Conservation (phyloP, 139 green algal species). For the Raphidocelis subcapitata region DNA sequence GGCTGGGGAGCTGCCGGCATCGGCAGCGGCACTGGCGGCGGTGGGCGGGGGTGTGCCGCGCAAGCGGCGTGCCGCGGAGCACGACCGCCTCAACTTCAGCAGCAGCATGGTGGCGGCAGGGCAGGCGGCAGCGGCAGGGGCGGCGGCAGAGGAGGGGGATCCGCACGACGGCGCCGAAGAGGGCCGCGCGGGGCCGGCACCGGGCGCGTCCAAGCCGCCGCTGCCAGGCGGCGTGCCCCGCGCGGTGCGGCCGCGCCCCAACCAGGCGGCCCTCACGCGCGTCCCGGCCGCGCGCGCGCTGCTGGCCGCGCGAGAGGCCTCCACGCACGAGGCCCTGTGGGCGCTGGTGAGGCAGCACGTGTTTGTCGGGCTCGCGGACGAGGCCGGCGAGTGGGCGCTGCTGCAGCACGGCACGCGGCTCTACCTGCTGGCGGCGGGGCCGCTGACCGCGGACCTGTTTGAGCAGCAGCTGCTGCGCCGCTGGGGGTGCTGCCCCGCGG, state of each 20-base stretch:
- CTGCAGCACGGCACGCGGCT: constrained; percentile 87
- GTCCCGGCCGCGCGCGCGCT: constrained; percentile 42
- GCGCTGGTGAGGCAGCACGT: constrained; percentile 61
- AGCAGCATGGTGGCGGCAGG: neutral
- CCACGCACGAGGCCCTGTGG: constrained; percentile 50
- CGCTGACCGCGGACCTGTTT: constrained; percentile 76
- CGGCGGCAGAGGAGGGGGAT: constrained; percentile 9
- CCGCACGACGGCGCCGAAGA: neutral
- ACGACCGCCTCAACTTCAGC: neutral
- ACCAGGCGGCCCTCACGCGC: neutral
- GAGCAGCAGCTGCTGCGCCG: constrained; percentile 80
- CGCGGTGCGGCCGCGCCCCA: constrained; percentile 5
- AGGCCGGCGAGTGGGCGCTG: constrained; percentile 32
- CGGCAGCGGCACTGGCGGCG: neutral
- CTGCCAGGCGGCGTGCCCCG: no score
- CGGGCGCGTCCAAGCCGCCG: no score
- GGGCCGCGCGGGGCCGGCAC: no score
- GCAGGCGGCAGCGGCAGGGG: neutral
- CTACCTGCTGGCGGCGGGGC: constrained; percentile 74
- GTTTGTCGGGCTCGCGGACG: constrained; percentile 71
- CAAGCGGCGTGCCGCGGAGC: constrained; percentile 9
- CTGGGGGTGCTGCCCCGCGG: constrained; percentile 35
- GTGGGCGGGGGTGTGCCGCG: constrained; percentile 8
- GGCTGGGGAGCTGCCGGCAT: neutral
- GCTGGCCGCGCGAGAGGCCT: constrained; percentile 44